These are phyloP conservation scores for Botrytis squamosa DNA, from an alignment of 2,329 filamentous ascomycete genomes.

Conservation along the genomic window DNA sequence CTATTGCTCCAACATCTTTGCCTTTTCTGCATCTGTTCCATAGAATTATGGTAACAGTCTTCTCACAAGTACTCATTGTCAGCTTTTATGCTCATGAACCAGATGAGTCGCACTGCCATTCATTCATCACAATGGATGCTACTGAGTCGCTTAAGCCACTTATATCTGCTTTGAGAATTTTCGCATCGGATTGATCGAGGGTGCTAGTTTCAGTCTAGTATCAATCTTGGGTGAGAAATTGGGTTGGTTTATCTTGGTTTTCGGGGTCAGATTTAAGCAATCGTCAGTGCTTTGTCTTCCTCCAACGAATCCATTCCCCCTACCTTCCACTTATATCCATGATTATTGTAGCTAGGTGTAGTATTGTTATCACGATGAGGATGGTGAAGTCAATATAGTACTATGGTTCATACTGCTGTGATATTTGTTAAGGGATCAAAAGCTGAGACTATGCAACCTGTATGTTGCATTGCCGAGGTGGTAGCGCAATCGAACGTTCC, in stretches of 20 bases:
- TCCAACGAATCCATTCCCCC: background rate
- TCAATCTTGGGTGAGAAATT: background rate
- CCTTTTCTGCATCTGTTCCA: background rate
- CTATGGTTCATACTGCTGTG: background rate
- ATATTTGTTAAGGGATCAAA: fast-evolving
- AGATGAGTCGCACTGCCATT: background rate
- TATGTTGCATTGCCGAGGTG: background rate
- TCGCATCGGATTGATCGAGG: background rate
- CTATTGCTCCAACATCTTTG: background rate
- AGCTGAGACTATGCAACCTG: background rate
- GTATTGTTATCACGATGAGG: background rate
- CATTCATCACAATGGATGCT: fast-evolving
- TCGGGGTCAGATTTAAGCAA: background rate
- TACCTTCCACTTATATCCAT: background rate
- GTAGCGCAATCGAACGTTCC: background rate
- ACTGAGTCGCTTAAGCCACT: fast-evolving
- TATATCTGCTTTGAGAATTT: background rate
- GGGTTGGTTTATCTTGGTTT: background rate
- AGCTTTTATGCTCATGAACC: fast-evolving
- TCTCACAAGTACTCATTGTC: background rate
- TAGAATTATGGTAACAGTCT: background rate
- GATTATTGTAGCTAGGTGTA: background rate
- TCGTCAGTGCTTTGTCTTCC: background rate
- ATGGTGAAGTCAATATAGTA: background rate
- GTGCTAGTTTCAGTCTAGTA: background rate